Conservation (phyloP, 192 early-diverging fungal genomes). For the Rhizophlyctis rosea region DNA sequence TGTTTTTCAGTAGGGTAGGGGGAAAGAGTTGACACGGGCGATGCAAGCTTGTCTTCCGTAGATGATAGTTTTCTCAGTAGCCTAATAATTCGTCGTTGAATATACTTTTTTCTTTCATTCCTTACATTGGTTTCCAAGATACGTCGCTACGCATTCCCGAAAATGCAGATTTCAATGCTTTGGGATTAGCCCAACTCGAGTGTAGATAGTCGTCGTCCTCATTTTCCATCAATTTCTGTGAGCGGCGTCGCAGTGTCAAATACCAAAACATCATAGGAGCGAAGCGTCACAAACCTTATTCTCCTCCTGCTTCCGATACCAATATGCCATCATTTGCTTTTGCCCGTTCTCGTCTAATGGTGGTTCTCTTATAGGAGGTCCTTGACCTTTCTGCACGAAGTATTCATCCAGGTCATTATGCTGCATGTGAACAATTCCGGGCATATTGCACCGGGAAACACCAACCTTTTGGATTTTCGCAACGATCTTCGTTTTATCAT, state of each 20-base stretch:
- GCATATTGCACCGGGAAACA: not conserved
- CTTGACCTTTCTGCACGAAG: constrained; percentile 38
- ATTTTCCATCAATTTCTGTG: constrained; percentile 50
- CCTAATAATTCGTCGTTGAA: no score
- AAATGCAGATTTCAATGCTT: constrained; percentile 48
- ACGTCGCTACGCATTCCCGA: constrained; percentile 39
- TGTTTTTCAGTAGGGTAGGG: no score
- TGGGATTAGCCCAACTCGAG: constrained; percentile 57
- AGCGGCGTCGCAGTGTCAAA: not conserved
- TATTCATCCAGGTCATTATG: constrained; percentile 5
- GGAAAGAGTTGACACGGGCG: no score
- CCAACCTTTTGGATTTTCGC: constrained; percentile 53
- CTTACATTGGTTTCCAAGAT: constrained; percentile 34
- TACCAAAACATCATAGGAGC: constrained; percentile 5
- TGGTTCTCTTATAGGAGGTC: constrained; percentile 52
- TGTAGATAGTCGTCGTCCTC: constrained; percentile 57
- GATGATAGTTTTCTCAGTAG: no score
- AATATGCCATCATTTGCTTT: constrained; percentile 62
- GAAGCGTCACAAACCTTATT: constrained; percentile 41
- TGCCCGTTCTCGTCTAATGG: constrained; percentile 47
- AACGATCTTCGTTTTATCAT: constrained; percentile 60
- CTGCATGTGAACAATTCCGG: not conserved
- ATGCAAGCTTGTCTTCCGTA: no score
- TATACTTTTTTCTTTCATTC: no score
- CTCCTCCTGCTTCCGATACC: constrained; percentile 61